A percentile compares a stretch with the other conserved stretches of the same genome.
Conservation (phyloP, 345 rosid genomes). For the Clausena lansium region DNA sequence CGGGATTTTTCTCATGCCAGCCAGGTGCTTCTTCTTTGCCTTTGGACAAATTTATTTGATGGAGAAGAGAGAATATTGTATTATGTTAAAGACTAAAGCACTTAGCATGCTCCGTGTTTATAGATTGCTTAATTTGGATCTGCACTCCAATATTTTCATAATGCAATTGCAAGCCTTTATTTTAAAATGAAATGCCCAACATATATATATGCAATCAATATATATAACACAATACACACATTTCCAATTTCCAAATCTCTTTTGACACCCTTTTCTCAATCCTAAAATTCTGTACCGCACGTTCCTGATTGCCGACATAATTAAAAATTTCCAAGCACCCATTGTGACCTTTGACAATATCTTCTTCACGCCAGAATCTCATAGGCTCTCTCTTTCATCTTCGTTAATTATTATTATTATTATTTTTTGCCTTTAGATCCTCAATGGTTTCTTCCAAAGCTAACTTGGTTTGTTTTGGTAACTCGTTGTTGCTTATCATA, state of each 20-base stretch:
- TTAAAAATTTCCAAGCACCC: too few relatives aligned
- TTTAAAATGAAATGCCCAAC: neutral
- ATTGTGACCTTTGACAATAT: too few relatives aligned
- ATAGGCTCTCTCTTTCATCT: too few relatives aligned
- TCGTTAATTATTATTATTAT: neutral
- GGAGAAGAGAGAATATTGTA: too few relatives aligned
- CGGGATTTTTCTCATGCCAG: too few relatives aligned
- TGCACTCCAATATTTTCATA: too few relatives aligned
- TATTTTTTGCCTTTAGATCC: neutral
- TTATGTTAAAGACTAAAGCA: neutral
- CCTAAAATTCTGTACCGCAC: neutral
- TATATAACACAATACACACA: too few relatives aligned
- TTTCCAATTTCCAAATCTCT: neutral
- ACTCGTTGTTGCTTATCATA: neutral
- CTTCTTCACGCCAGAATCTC: too few relatives aligned
- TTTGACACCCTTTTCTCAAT: neutral
- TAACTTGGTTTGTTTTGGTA: neutral
- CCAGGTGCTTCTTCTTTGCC: too few relatives aligned
- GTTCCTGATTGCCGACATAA: neutral
- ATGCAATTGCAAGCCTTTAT: neutral
- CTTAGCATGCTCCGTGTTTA: constrained; percentile 1
- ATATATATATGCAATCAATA: too few relatives aligned
- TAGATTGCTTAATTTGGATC: neutral
- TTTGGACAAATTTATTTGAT: too few relatives aligned
- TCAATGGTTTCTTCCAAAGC: constrained; percentile 15